Evolutionary conservation across 2,329 filamentous ascomycete genomes (phyloP), one percentile per base, ranked within the genome.

Genomic region (Sphaerulina vaccinii): DNA sequence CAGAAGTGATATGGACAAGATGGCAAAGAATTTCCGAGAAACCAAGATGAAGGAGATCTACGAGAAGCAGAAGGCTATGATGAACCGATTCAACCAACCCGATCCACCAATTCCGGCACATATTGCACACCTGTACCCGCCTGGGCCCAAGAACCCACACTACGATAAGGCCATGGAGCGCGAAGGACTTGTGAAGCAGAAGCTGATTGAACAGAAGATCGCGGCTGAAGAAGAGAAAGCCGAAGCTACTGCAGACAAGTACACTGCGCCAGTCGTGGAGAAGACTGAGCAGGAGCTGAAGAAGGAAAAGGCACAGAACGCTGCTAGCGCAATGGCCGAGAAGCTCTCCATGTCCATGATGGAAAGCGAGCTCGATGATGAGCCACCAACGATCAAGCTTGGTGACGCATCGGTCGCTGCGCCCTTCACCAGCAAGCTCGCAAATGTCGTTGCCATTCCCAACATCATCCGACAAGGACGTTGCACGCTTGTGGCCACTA

Each of bases 41-140:
- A 95, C 87, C 35, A 95, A 90, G 79, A 95, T 99, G 88, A 97
- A 96, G 79, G 91, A 96, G 60, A 83, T 99, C 59, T 99, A 99
- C 70, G 90, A 97, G 75, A 97, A 99, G 78, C 93, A 99, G 71
- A 81, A 87, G 51, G 78, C 85, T 40, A 80, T 99, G 70, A 96
- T 99, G 89, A 82, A 87, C 68, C 84, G 92, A 58, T 99, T 97
- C 80, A 96, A 95, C 70, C 91, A 96, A 71, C 89, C 91, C 11
- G 71, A 84, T 1, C 93, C 93, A n/a, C 93, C 93, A 0, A 88
- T 97, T 1, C 93, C 93, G n/a, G 75, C 85, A 54, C 78, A 90
- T 64, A 96, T 99, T 62, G 93, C 93, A 22, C 93, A 99, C 69
- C 77, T 99, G 23, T 99, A 95, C 71, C 91, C 93, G 41, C 89